These are phyloP conservation scores for Leishmania aethiopica DNA, from an alignment of 208 protist species.

Conservation along the genomic window DNA sequence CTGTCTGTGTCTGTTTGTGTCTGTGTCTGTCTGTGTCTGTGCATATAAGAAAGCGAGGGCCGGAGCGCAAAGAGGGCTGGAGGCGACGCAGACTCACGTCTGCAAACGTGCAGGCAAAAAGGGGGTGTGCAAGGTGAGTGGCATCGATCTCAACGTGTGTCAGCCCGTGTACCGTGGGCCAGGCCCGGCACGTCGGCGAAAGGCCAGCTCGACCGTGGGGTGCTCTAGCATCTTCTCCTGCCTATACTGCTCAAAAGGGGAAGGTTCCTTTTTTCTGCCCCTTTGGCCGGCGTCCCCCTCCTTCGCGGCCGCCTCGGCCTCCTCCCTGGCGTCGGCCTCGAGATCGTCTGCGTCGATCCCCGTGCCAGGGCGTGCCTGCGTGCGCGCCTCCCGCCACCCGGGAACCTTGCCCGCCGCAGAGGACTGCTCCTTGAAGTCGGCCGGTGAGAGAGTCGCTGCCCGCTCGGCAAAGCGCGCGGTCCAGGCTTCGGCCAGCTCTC, in stretches of 20 bases:
- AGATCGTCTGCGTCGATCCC: conserved; percentile 71
- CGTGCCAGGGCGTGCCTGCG: conserved; percentile 50
- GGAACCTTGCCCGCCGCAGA: conserved; percentile 13
- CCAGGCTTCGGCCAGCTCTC: conserved; percentile 63
- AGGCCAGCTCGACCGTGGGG: conserved; percentile 65
- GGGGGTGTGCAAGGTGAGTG: neutral
- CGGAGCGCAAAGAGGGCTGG: neutral
- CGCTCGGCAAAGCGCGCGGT: conserved; percentile 73
- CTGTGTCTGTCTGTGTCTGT: neutral
- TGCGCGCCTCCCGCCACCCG: conserved; percentile 36
- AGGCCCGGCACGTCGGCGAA: conserved; percentile 42
- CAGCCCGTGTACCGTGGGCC: conserved; percentile 84
- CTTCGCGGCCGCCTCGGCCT: conserved; percentile 3
- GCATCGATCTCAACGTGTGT: neutral
- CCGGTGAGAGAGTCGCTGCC: conserved; percentile 41
- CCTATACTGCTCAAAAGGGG: conserved; percentile 53
- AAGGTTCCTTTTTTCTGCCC: conserved; percentile 4
- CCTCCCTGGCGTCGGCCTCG: conserved; percentile 41
- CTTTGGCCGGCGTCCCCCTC: neutral
- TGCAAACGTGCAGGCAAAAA: neutral
- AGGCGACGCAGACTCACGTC: neutral
- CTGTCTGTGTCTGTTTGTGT: too few relatives aligned
- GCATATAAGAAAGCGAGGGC: neutral
- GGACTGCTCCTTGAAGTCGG: conserved; percentile 55
- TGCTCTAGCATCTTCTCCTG: conserved; percentile 74